Percentiles rank a stretch among this genome's conserved stretches.
Evolutionary conservation across 2,329 filamentous ascomycete species (phyloP).

Genomic region (Sclerotinia borealis): DNA sequence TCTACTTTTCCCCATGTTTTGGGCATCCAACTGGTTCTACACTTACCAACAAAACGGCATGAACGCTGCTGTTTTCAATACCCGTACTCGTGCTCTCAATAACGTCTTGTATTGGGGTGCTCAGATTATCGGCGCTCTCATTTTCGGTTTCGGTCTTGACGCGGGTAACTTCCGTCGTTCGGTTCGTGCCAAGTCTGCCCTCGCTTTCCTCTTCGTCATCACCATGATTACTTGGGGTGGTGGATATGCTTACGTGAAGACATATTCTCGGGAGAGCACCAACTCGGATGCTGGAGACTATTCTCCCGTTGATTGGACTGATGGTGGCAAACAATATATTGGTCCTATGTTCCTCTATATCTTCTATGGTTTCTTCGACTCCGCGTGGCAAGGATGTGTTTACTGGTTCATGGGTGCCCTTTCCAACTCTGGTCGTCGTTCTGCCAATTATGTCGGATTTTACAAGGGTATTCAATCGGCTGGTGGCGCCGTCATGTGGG

Average conservation of each 20-base stretch:
- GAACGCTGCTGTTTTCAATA: conserved; percentile 65
- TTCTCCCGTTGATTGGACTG: conserved; percentile 54
- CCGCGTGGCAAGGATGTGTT: conserved; percentile 80
- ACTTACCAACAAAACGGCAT: conserved; percentile 73
- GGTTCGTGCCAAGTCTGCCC: conserved; percentile 59
- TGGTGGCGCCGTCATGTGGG: conserved; percentile 70
- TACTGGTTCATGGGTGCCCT: conserved; percentile 97
- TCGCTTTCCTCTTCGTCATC: conserved; percentile 55
- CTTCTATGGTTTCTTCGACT: conserved; percentile 85
- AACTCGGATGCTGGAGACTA: conserved; percentile 14
- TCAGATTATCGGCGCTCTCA: conserved; percentile 69
- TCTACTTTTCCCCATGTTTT: conserved; percentile 75
- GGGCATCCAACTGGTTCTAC: conserved; percentile 75
- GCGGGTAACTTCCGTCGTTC: conserved; percentile 52
- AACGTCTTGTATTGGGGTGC: conserved; percentile 71
- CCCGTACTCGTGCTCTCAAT: conserved; percentile 70
- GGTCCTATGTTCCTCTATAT: conserved; percentile 86
- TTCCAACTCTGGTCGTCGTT: conserved; percentile 85
- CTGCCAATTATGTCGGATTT: conserved; percentile 86
- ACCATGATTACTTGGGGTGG: conserved; percentile 80
- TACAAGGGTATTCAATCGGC: conserved; percentile 91
- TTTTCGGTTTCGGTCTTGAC: conserved; percentile 70
- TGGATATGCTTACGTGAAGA: conserved; percentile 72
- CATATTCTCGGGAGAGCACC: conserved; percentile 43
- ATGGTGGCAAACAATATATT: conserved; percentile 52